These are phyloP conservation scores for Pseudocercospora fijiensis DNA, from an alignment of 2,329 filamentous ascomycete genomes.

Conservation along the genomic window DNA sequence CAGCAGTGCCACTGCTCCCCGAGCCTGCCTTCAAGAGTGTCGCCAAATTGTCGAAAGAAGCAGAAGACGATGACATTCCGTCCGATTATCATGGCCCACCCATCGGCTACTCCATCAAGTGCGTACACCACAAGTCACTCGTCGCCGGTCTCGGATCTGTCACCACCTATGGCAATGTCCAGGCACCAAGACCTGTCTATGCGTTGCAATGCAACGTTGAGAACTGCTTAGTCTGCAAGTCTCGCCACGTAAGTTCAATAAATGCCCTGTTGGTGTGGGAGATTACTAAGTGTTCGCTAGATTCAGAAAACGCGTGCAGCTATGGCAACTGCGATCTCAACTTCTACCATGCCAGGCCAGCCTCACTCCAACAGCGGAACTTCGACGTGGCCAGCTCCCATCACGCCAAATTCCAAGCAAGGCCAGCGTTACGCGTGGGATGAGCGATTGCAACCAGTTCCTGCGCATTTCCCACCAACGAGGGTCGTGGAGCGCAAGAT, in stretches of 20 bases:
- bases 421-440: background rate
- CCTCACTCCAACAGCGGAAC: background rate
- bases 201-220: background rate
- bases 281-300: background rate
- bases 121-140: background rate
- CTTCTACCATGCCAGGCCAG: background rate
- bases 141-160: background rate
- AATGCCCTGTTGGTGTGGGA: no score
- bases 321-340: background rate
- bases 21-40: background rate
- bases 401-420: background rate
- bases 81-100: slow-evolving; percentile 1
- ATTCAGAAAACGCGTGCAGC: background rate
- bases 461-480: background rate
- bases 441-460: background rate
- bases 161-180: background rate
- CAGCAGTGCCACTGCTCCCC: background rate
- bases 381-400: background rate
- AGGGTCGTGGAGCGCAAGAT: background rate
- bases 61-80: background rate
- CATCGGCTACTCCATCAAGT: slow-evolving; percentile 1
- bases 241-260: background rate
- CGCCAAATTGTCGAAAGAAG: background rate
- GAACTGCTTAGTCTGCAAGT: background rate
- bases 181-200: background rate